Conservation (phyloP, 108 stramenopile species). For the Nitzschia palea region DNA sequence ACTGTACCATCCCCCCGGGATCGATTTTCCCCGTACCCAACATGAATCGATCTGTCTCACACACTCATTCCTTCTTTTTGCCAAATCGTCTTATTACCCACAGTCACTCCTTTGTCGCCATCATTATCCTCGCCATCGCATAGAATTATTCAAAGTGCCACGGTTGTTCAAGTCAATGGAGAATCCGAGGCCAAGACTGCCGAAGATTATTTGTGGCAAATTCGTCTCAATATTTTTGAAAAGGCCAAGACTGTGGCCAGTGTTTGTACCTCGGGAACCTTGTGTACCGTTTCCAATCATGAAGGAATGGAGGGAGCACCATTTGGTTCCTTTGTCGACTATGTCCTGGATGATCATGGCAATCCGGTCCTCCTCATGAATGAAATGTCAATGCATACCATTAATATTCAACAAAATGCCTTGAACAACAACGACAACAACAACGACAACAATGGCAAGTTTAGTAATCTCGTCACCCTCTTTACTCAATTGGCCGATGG, state of each 20-base stretch:
- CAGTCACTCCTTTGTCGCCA: too few species aligned
- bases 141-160: too few species aligned
- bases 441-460: conserved; percentile 6
- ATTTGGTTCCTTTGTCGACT: conserved; percentile 96
- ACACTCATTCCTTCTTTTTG: too few species aligned
- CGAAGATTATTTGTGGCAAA: conserved; percentile 38
- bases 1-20: too few species aligned
- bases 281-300: conserved; percentile 79
- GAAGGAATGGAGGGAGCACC: conserved; percentile 88
- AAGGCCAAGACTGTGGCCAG: conserved; percentile 85
- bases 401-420: conserved; percentile 74
- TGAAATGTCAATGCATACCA: conserved; percentile 93
- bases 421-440: neutral
- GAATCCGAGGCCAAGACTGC: conserved; percentile 1
- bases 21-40: too few species aligned
- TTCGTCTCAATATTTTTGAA: conserved; percentile 83
- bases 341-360: conserved; percentile 92
- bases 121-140: too few species aligned
- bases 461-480: conserved; percentile 59
- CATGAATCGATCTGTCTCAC: too few species aligned
- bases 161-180: conserved; percentile 32
- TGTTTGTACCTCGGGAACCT: conserved; percentile 84
- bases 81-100: too few species aligned
- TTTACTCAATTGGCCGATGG: conserved; percentile 66
- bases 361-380: conserved; percentile 95